A percentile compares a stretch with the other conserved stretches of the same genome.
Evolutionary conservation across 345 rosid genomes (phyloP).

Genomic region (Cochlearia excelsa): DNA sequence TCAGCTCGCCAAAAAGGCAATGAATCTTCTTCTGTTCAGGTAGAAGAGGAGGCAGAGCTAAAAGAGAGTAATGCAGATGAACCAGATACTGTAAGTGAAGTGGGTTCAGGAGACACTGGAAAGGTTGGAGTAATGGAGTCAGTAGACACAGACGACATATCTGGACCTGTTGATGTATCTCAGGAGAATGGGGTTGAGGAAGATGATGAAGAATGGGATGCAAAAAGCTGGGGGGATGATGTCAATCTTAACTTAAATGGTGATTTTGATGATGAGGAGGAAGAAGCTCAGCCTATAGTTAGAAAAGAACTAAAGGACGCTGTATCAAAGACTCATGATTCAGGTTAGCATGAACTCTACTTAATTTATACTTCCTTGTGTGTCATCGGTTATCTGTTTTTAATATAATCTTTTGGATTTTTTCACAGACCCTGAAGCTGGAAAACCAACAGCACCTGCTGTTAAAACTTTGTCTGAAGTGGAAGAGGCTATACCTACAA

Average conservation of each 20-base stretch:
- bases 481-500: constrained; percentile 22
- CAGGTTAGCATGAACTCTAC: constrained; percentile 41
- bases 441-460: constrained; percentile 24
- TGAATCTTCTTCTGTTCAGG: constrained; percentile 47
- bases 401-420: constrained; percentile 10
- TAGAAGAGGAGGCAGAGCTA: constrained; percentile 44
- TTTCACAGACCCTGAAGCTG: constrained; percentile 29
- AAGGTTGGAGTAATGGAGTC: constrained; percentile 48
- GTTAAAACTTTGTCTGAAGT: constrained; percentile 37
- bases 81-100: constrained; percentile 38
- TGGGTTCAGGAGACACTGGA: constrained; percentile 44
- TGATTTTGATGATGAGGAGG: constrained; percentile 90
- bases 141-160: constrained; percentile 41
- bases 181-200: constrained; percentile 63
- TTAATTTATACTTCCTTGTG: not conserved
- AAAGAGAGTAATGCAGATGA: constrained; percentile 44
- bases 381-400: not conserved
- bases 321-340: constrained; percentile 34
- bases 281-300: constrained; percentile 48
- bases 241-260: constrained; percentile 70
- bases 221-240: constrained; percentile 98
- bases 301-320: constrained; percentile 53
- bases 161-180: constrained; percentile 43
- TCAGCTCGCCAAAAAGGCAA: constrained; percentile 56
- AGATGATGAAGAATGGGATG: constrained; percentile 93